These are phyloP conservation scores for Vanderwaltozyma tropicalis DNA, from an alignment of 805 yeast genomes.

Conservation along the genomic window DNA sequence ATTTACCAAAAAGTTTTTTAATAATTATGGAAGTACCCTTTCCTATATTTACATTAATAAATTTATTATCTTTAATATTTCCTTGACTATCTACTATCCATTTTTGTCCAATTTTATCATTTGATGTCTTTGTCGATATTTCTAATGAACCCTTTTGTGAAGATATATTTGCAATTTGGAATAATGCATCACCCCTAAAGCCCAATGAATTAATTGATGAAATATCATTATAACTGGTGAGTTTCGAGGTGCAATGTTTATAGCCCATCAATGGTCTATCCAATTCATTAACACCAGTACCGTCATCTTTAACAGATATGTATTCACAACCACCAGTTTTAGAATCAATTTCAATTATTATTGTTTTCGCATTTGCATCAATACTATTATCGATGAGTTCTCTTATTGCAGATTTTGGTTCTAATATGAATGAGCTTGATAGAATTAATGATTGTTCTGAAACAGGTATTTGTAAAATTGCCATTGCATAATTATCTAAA, in stretches of 20 bases:
- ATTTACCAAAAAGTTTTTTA: constrained; percentile 24
- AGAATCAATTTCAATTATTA: constrained; percentile 31
- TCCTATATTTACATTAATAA: constrained; percentile 19
- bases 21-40: constrained; percentile 31
- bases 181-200: constrained; percentile 42
- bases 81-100: constrained; percentile 31
- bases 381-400: constrained; percentile 35
- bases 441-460: constrained; percentile 12
- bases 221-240: constrained; percentile 25
- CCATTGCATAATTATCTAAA: no score
- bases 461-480: constrained; percentile 10
- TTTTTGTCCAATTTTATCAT: constrained; percentile 26
- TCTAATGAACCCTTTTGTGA: constrained; percentile 20
- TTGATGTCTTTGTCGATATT: constrained; percentile 23
- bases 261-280: constrained; percentile 31
- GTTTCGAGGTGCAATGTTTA: constrained; percentile 36
- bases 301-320: constrained; percentile 32
- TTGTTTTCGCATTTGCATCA: constrained; percentile 28
- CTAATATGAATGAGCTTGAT: constrained; percentile 26
- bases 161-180: constrained; percentile 27
- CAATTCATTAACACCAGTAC: constrained; percentile 27
- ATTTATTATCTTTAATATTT: constrained; percentile 6
- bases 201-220: constrained; percentile 30
- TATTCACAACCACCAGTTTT: constrained; percentile 30
- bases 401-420: constrained; percentile 31